Percentiles rank a stretch among this genome's conserved stretches.
Evolutionary conservation across 1,139 yeast genomes (phyloP).

Genomic region (Pneumocystis jirovecii): DNA sequence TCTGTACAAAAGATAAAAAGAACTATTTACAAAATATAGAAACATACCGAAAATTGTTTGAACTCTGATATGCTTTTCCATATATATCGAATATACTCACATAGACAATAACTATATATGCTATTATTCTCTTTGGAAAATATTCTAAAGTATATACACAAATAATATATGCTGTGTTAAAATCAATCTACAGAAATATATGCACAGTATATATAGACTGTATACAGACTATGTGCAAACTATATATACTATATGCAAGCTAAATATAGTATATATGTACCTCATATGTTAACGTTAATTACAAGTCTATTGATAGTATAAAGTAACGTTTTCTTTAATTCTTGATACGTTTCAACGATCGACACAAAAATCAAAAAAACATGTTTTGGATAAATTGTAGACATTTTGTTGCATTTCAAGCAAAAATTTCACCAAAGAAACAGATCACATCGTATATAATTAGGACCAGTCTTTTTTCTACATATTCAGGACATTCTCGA

Average conservation of each 20-base stretch:
- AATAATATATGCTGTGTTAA: too few relatives aligned
- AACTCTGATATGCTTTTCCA: background rate
- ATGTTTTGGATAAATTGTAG: background rate
- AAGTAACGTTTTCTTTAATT: too few relatives aligned
- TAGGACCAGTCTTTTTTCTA: background rate
- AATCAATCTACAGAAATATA: too few relatives aligned
- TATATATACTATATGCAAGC: too few relatives aligned
- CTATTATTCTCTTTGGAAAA: background rate
- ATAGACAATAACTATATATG: background rate
- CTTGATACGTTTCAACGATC: background rate
- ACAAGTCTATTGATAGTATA: background rate
- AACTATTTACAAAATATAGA: background rate
- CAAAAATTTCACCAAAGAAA: background rate
- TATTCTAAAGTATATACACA: too few relatives aligned
- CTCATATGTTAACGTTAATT: background rate
- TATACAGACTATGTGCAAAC: too few relatives aligned
- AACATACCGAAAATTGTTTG: background rate
- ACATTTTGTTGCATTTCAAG: background rate
- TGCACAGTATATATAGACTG: too few relatives aligned
- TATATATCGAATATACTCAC: background rate
- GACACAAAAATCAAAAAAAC: background rate
- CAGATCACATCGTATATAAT: background rate
- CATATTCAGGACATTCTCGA: conserved; percentile 17
- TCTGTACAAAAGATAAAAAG: background rate
- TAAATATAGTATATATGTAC: too few relatives aligned